Percentiles rank a stretch among this genome's conserved stretches.
phyloP scores from a whole-genome alignment of 1,284 basidiomycete genomes.

The Takashimella tepidaria region DNA sequence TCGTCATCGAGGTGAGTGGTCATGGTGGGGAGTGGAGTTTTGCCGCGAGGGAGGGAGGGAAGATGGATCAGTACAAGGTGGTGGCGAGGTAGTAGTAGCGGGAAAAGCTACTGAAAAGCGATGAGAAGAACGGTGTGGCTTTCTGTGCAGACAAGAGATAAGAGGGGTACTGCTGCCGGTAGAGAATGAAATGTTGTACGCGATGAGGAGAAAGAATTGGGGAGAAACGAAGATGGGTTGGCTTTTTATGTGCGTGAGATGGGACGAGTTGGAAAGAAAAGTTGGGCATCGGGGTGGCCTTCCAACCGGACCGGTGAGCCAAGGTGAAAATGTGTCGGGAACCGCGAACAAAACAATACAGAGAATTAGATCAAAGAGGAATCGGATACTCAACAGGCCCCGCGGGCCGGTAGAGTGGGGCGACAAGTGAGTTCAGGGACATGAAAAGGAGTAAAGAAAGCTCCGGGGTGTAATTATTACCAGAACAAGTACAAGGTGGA shows the following conservation, averaged over 20 bases:
- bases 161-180: neutral
- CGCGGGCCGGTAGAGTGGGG: no score
- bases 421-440: neutral
- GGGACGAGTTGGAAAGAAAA: no score
- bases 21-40: neutral
- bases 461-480: neutral
- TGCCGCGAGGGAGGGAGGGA: neutral
- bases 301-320: no score
- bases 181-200: neutral
- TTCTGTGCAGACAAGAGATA: neutral
- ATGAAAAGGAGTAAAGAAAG: neutral
- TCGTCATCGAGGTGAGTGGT: slow-evolving; percentile 4
- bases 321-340: neutral
- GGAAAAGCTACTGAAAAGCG: no score
- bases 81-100: neutral
- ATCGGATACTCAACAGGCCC: neutral
- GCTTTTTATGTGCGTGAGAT: neutral
- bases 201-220: neutral
- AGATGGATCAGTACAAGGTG: neutral
- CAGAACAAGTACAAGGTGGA: neutral
- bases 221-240: neutral
- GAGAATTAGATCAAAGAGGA: no score
- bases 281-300: neutral
- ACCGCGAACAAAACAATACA: neutral
- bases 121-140: no score